Percentiles rank a stretch among this genome's conserved stretches.
phyloP scores from a whole-genome alignment of 2,329 filamentous ascomycete genomes.

The Orbilia javanica region DNA sequence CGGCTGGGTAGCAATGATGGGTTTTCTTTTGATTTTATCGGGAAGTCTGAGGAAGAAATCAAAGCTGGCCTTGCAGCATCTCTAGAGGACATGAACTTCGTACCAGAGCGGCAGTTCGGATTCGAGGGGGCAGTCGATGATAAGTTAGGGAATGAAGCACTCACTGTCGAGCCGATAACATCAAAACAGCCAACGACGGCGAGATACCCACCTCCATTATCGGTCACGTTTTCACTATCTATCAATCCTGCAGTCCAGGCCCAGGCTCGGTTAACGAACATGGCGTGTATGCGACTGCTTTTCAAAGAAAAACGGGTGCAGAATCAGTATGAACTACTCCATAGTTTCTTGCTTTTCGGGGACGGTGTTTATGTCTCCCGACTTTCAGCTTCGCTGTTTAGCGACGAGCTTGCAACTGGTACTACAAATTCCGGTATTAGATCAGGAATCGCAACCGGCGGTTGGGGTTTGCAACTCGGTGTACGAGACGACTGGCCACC shows the following conservation, averaged over 20 bases:
- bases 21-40: conserved; percentile 59
- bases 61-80: conserved; percentile 56
- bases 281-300: conserved; percentile 79
- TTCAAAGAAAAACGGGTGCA: conserved; percentile 80
- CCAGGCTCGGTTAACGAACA: conserved; percentile 82
- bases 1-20: not conserved
- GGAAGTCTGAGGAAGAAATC: conserved; percentile 60
- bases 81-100: conserved; percentile 57
- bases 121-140: conserved; percentile 42
- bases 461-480: conserved; percentile 85
- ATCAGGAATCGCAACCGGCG: conserved; percentile 64
- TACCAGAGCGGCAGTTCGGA: conserved; percentile 43
- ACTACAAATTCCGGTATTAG: conserved; percentile 73
- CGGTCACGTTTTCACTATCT: conserved; percentile 74
- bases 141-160: conserved; percentile 39
- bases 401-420: conserved; percentile 80
- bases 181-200: conserved; percentile 22
- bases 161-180: conserved; percentile 25
- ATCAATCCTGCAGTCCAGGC: conserved; percentile 77
- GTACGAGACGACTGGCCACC: conserved; percentile 89
- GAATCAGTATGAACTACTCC: conserved; percentile 79
- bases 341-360: conserved; percentile 84
- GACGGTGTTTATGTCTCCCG: conserved; percentile 85
- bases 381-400: conserved; percentile 85
- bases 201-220: conserved; percentile 61